Percentiles rank a stretch among this genome's conserved stretches.
Evolutionary conservation across 2,329 filamentous ascomycete species (phyloP).

Genomic region (Xylariales sp.): DNA sequence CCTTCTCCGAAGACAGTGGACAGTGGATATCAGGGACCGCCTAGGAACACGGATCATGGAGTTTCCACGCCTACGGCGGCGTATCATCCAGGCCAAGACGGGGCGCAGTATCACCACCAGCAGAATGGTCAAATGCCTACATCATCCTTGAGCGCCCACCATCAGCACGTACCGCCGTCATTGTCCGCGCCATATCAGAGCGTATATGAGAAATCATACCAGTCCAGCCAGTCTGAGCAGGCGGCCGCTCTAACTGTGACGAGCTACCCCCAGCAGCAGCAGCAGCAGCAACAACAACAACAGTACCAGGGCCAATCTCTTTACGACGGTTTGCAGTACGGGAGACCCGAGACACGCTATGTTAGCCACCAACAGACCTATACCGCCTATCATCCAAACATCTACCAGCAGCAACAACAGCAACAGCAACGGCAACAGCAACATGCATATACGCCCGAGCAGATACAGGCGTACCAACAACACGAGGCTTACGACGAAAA

Average conservation of each 20-base stretch:
- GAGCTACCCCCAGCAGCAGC: constrained; percentile 19
- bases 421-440: constrained; percentile 37
- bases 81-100: constrained; percentile 34
- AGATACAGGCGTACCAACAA: constrained; percentile 35
- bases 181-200: constrained; percentile 36
- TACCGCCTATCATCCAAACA: constrained; percentile 41
- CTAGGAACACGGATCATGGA: constrained; percentile 17
- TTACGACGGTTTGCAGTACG: constrained; percentile 38
- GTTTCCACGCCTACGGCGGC: constrained; percentile 16
- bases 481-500: constrained; percentile 36
- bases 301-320: constrained; percentile 29
- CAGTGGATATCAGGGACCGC: constrained; percentile 30
- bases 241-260: constrained; percentile 13
- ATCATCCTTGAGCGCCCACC: constrained; percentile 30
- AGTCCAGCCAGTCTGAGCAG: constrained; percentile 40
- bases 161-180: constrained; percentile 30
- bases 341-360: constrained; percentile 23
- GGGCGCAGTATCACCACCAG: constrained; percentile 22
- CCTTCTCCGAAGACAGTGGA: constrained; percentile 39
- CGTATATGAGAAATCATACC: constrained; percentile 38
- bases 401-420: constrained; percentile 36
- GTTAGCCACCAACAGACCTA: constrained; percentile 35
- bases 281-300: constrained; percentile 22
- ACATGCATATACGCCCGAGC: constrained; percentile 35
- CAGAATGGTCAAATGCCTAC: constrained; percentile 28